Base-by-base conservation (phyloP, 257 asterid genomes). In the Thymus mandschuricus region DNA sequence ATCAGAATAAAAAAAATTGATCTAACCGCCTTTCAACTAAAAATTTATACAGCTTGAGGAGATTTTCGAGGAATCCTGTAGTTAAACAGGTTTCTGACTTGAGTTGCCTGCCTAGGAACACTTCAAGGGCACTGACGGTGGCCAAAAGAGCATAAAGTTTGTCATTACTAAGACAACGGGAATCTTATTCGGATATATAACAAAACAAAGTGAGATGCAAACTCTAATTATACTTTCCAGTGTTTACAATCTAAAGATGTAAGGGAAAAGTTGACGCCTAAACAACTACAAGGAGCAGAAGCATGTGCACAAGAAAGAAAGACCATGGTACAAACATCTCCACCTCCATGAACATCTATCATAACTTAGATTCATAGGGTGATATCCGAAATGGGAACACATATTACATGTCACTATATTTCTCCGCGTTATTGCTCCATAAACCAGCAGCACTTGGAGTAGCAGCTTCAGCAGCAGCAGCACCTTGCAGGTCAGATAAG, bases 401-500 rank as follows among this genome's bases (percentile, higher is more conserved):
- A 54, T 49, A 75, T 74, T 69, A 65, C n/a, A 64, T 51, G 71
- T 10, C 62, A 55, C 9, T 66, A 4, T 78, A 78, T 68, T 76
- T 41, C 76, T 10, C 21, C 21, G 76, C 67, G 35, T 76, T 79
- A 74, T 68, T 68, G 64, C 50, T 84, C 79, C 64, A 71, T 64
- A 79, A 64, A 69, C 85, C 88, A 72, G 74, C 52, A 66, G 64
- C 31, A 61, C 81, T 70, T 5, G 86, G 75, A 60, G 71, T 73
- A 60, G 83, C 52, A 71, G 54, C 64, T 61, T 72, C 87, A 80
- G 80, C 62, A 7, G 69, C 80, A 68, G 82, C 89, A 58, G 87
- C 91, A 79, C 87, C 90, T 80, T 86, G 96, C 72, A 92, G 80
- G 78, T 92, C 96, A 70, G 88, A 84, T 68, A 92, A 75, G 54